Conservation (phyloP, 2,329 filamentous ascomycete species). For the Aplosporella prunicola region DNA sequence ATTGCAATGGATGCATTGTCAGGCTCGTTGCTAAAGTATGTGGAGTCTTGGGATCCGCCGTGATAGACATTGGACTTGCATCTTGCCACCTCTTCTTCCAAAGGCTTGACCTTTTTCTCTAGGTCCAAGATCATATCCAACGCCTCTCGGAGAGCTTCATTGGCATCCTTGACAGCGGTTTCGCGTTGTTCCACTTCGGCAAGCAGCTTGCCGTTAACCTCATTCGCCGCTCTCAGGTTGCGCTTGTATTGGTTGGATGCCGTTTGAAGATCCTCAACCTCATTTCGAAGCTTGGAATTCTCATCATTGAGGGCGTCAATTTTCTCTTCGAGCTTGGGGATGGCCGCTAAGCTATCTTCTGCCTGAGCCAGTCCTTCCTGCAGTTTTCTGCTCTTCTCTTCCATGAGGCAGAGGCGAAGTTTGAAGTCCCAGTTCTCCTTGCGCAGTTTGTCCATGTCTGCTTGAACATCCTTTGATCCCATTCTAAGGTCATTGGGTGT, state of each 20-base stretch:
- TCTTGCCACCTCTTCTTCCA: conserved; percentile 4
- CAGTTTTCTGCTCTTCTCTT: conserved; percentile 5
- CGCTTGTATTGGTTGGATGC: neutral
- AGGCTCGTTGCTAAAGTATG: conserved; percentile 5
- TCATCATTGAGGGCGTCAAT: conserved; percentile 6
- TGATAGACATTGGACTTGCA: neutral
- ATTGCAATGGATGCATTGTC: neutral
- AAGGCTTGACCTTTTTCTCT: conserved; percentile 1
- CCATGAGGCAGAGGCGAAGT: conserved; percentile 9
- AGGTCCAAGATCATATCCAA: conserved; percentile 7
- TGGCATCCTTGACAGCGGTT: conserved; percentile 6
- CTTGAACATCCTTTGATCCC: conserved; percentile 5
- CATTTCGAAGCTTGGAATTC: conserved; percentile 2
- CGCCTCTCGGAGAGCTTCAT: no score
- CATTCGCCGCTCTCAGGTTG: conserved; percentile 6
- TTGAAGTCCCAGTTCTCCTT: conserved; percentile 12
- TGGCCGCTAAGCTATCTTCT: neutral
- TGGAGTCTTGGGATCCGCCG: neutral
- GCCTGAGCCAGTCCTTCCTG: conserved; percentile 5
- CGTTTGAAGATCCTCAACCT: conserved; percentile 4
- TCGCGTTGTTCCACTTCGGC: conserved; percentile 10
- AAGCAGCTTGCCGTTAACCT: conserved; percentile 7
- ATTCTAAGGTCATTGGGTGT: conserved; percentile 1
- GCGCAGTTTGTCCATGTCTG: conserved; percentile 7
- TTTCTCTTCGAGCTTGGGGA: conserved; percentile 2